Evolutionary conservation across 176 grass and related monocot species (phyloP).

Genomic region (Puccinellia tenuiflora): DNA sequence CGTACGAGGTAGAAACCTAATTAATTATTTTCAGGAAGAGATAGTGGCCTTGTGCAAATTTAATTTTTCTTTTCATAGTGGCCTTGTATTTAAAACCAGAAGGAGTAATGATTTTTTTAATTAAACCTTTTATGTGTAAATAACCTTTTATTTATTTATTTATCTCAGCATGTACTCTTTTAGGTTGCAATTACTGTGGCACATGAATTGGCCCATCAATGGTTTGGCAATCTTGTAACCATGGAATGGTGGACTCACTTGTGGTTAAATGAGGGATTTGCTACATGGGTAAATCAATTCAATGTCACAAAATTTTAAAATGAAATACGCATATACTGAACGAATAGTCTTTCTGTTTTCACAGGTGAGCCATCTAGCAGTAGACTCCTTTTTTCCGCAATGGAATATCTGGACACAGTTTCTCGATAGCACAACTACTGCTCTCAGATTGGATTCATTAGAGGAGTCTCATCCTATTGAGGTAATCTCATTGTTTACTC

Average conservation of each 20-base stretch:
- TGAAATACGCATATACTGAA: background rate
- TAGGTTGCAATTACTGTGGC: constrained; percentile 64
- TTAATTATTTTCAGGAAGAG: no score
- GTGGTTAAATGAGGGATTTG: constrained; percentile 82
- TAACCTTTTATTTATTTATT: constrained; percentile 10
- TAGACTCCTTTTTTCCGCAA: constrained; percentile 64
- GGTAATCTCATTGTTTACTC: constrained; percentile 28
- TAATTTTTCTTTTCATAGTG: no score
- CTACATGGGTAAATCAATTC: constrained; percentile 59
- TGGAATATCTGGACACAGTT: constrained; percentile 78
- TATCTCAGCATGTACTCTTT: constrained; percentile 15
- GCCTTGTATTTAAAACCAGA: no score
- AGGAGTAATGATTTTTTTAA: background rate
- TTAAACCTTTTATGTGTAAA: background rate
- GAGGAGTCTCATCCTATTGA: constrained; percentile 78
- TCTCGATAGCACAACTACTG: constrained; percentile 38
- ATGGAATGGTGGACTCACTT: constrained; percentile 95
- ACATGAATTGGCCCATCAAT: constrained; percentile 85
- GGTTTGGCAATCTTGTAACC: constrained; percentile 89
- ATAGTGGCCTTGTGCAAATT: no score
- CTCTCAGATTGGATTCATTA: constrained; percentile 63
- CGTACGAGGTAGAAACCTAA: no score
- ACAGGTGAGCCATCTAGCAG: constrained; percentile 60
- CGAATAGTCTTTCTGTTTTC: constrained; percentile 13
- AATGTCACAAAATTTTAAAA: background rate